phyloP scores from a whole-genome alignment of 2,329 filamentous ascomycete species.

The Beauveria australis region DNA sequence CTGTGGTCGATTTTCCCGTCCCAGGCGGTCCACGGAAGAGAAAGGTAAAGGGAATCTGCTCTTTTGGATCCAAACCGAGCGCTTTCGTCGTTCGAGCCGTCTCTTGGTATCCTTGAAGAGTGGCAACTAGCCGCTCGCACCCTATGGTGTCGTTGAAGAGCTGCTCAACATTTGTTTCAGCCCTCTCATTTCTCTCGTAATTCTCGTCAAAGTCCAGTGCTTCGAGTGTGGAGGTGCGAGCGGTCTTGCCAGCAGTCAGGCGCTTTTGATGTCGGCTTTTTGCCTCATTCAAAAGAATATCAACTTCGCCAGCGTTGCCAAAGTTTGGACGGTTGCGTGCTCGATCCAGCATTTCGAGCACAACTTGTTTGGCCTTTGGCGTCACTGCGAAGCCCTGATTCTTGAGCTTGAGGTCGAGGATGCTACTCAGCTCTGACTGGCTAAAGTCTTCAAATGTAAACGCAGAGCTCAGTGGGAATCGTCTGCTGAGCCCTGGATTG shows the following conservation, averaged over 20 bases:
- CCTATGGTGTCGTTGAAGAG: slow-evolving; percentile 55
- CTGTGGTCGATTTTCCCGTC: slow-evolving; percentile 66
- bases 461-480: slow-evolving; percentile 55
- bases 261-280: slow-evolving; percentile 34
- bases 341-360: slow-evolving; percentile 51
- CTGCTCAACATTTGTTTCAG: slow-evolving; percentile 34
- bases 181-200: slow-evolving; percentile 36
- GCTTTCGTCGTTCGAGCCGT: slow-evolving; percentile 25
- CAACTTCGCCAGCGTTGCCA: slow-evolving; percentile 67
- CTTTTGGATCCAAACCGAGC: slow-evolving; percentile 20
- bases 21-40: slow-evolving; percentile 58
- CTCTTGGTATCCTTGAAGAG: slow-evolving; percentile 47
- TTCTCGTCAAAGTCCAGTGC: slow-evolving; percentile 68
- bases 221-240: slow-evolving; percentile 57
- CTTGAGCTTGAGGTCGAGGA: slow-evolving; percentile 57
- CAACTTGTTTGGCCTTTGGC: slow-evolving; percentile 41
- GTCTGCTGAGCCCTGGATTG: slow-evolving; percentile 59
- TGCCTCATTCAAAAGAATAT: slow-evolving; percentile 53
- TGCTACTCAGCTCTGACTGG: slow-evolving; percentile 46
- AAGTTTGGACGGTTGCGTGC: slow-evolving; percentile 60
- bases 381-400: slow-evolving; percentile 45
- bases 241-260: slow-evolving; percentile 15
- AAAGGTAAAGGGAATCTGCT: slow-evolving; percentile 57
- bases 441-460: slow-evolving; percentile 65
- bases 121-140: slow-evolving; percentile 42